These are phyloP conservation scores for Aureobasidium sp. DNA, from an alignment of 2,329 filamentous ascomycete genomes.

Conservation along the genomic window DNA sequence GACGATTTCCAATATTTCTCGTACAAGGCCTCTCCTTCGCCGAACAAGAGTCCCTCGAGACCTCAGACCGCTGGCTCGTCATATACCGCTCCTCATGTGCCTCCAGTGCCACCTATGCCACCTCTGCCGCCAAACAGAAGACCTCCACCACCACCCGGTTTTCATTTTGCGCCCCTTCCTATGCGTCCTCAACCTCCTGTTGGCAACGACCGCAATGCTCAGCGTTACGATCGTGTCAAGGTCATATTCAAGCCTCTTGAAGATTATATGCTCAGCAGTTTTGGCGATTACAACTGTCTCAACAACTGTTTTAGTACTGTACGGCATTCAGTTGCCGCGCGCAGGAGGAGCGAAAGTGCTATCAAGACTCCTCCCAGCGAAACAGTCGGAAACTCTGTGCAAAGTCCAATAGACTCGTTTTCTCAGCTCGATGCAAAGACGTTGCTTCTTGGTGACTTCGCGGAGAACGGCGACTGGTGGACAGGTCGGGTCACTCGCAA, in stretches of 20 bases:
- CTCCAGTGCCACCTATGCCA: constrained; percentile 19
- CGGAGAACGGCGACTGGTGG: constrained; percentile 79
- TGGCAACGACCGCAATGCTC: constrained; percentile 14
- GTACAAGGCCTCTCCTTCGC: not conserved
- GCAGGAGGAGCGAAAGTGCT: constrained; percentile 38
- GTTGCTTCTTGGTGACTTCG: constrained; percentile 63
- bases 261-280: constrained; percentile 63
- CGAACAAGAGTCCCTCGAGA: not conserved
- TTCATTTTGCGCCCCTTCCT: not conserved
- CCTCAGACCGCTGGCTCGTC: not conserved
- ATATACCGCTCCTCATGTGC: not conserved
- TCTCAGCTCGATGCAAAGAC: constrained; percentile 66
- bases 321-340: constrained; percentile 30
- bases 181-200: constrained; percentile 18
- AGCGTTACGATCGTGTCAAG: constrained; percentile 35
- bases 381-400: constrained; percentile 18
- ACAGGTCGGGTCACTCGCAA: constrained; percentile 46
- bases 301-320: constrained; percentile 64
- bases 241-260: constrained; percentile 67
- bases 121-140: constrained; percentile 23
- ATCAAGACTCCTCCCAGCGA: constrained; percentile 29
- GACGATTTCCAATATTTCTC: constrained; percentile 15
- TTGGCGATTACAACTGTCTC: constrained; percentile 61
- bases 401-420: constrained; percentile 34
- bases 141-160: constrained; percentile 26